Evolutionary conservation across 2,329 filamentous ascomycete species (phyloP).

Genomic region (Fusarium musae): DNA sequence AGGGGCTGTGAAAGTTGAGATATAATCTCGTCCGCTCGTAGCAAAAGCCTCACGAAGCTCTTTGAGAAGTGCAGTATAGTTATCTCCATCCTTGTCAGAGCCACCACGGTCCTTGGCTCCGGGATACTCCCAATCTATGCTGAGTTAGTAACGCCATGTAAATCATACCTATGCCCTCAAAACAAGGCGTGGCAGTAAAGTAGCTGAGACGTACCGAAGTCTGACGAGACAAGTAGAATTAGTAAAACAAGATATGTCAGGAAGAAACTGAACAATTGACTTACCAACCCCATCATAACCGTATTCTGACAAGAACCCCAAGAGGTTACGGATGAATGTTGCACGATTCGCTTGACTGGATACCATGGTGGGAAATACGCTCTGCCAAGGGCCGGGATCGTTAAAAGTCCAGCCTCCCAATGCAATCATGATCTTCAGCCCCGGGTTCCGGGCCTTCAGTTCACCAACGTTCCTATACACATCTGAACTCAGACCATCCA

Average conservation of each 20-base stretch:
- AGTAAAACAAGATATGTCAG: too few relatives aligned
- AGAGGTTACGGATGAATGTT: slow-evolving; percentile 52
- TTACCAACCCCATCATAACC: slow-evolving; percentile 44
- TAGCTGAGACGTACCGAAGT: neutral
- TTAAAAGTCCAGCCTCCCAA: slow-evolving; percentile 57
- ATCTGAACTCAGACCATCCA: neutral
- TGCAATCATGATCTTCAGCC: slow-evolving; percentile 48
- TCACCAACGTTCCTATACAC: slow-evolving; percentile 43
- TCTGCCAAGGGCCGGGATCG: slow-evolving; percentile 22
- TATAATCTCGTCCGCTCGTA: neutral
- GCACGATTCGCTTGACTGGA: slow-evolving; percentile 38
- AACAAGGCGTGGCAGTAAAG: neutral
- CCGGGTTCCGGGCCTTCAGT: slow-evolving; percentile 42
- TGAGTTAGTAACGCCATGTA: too few relatives aligned
- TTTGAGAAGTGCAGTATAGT: slow-evolving; percentile 7
- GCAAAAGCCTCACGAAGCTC: neutral
- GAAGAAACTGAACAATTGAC: too few relatives aligned
- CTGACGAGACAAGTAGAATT: too few relatives aligned
- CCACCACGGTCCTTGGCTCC: slow-evolving; percentile 40
- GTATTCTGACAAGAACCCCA: slow-evolving; percentile 35
- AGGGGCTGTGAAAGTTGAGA: slow-evolving; percentile 39
- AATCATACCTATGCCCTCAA: too few relatives aligned
- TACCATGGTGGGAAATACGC: slow-evolving; percentile 42
- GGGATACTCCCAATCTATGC: slow-evolving; percentile 45
- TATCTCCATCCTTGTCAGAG: slow-evolving; percentile 29